Evolutionary conservation across 192 early-diverging fungal species (phyloP).

Genomic region (Coemansia sp.): DNA sequence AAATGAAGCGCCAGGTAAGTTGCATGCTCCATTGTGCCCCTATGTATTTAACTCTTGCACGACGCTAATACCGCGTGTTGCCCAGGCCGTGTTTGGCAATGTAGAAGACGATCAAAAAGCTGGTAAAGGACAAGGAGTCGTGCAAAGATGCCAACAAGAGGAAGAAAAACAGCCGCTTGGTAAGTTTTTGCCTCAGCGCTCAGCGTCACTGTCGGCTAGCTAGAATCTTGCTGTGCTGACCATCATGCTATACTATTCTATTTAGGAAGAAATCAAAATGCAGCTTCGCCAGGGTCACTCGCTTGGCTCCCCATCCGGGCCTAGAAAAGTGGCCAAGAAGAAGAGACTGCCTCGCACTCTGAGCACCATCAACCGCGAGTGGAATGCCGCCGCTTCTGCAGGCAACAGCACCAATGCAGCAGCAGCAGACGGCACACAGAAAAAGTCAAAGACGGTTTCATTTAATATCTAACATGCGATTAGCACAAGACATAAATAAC

Average conservation of each 20-base stretch:
- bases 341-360: constrained; percentile 27
- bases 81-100: neutral
- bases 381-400: constrained; percentile 15
- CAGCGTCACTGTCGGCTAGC: too few relatives aligned
- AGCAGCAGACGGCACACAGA: constrained; percentile 1
- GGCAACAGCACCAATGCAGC: neutral
- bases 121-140: constrained; percentile 24
- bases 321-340: constrained; percentile 16
- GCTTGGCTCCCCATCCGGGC: constrained; percentile 3
- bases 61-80: neutral
- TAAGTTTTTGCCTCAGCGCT: too few relatives aligned
- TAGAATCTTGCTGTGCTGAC: neutral
- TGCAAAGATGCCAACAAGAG: constrained; percentile 24
- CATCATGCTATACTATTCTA: neutral
- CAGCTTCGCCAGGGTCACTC: constrained; percentile 29
- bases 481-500: too few relatives aligned
- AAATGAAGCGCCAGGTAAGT: constrained; percentile 43
- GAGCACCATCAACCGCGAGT: constrained; percentile 41
- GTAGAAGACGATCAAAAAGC: constrained; percentile 35
- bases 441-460: constrained; percentile 26
- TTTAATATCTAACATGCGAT: constrained; percentile 24
- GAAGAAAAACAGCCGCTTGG: constrained; percentile 23
- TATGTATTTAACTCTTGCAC: neutral
- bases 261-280: constrained; percentile 40
- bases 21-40: neutral